Evolutionary conservation across 2,329 filamentous ascomycete genomes (phyloP), one percentile per base, ranked within the genome.

Genomic region (Septoria linicola): DNA sequence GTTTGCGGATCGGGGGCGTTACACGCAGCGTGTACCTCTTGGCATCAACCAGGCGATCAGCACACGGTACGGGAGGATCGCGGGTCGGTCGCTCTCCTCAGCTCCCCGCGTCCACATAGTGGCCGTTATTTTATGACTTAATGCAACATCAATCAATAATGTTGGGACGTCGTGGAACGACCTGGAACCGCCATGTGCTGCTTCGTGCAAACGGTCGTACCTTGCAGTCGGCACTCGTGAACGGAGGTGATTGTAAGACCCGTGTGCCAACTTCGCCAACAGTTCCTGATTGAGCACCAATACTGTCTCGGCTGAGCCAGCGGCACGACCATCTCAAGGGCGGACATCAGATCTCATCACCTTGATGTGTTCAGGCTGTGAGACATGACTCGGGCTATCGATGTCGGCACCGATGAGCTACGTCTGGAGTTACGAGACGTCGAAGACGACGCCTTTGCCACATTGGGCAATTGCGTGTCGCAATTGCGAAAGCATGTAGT

Each of bases 261-360:
- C 21, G 17, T 21, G 19, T 31, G 8, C 17, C 1, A 5, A 11
- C 13, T 11, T 40, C 44, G 34, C 44, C 14, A 39, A 32, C 21
- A 20, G 11, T 47, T 35, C 44, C 44, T 17, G 27, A 21, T 14
- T 32, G 34, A 34, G 25, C 16, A n/a, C 13, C 23, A 32, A 39
- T 27, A 14, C 14, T 47, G 44, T 47, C 44, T 47, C 44, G 44
- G 44, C 39, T 19, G 21, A 23, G 34, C 44, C 44, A 27, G 32
- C 20, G 44, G 34, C n/a, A 16, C 32, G 31, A 13, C 20, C 17
- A 21, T n/a, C 35, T 36, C 13, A 23, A 19, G 23, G 17, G 34
- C 37, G 34, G 44, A 13, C 31, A 14, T 20, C 23, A 25, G 17
- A 25, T 19, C 21, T 20, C 20, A 39, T 47, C 44, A 25, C 23